Evolutionary conservation across 169 alveolate genomes (phyloP).

Genomic region (Toxoplasma gondii): DNA sequence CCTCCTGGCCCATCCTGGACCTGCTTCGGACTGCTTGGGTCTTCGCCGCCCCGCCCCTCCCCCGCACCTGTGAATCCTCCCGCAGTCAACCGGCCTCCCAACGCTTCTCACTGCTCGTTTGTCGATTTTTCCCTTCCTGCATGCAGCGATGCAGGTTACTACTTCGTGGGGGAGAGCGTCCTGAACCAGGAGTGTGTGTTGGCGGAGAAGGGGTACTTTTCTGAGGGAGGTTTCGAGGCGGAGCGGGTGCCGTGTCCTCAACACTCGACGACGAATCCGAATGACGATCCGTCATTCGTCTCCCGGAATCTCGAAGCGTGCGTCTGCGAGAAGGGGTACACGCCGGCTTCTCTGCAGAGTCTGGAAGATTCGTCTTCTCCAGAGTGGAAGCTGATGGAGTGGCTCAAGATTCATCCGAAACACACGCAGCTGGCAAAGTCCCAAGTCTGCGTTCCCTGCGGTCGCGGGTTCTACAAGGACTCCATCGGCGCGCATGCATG

Average conservation of each 20-base stretch:
- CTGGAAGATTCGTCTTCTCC: constrained; percentile 32
- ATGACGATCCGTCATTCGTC: not conserved
- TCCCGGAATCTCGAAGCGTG: constrained; percentile 45
- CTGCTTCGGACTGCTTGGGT: too few species aligned
- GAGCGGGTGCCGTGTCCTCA: constrained; percentile 52
- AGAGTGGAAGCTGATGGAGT: constrained; percentile 30
- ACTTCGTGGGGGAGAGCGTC: constrained; percentile 47
- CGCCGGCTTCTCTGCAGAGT: constrained; percentile 6
- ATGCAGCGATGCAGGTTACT: constrained; percentile 59
- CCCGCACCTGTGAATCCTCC: too few species aligned
- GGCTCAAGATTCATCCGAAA: constrained; percentile 29
- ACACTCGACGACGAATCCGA: constrained; percentile 47
- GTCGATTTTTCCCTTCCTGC: not conserved
- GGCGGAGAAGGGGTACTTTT: constrained; percentile 61
- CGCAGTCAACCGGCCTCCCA: too few species aligned
- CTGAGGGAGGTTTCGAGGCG: constrained; percentile 61
- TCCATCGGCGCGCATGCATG: constrained; percentile 40
- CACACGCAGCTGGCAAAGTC: not conserved
- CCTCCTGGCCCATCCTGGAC: too few species aligned
- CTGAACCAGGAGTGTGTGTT: constrained; percentile 35
- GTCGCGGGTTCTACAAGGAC: constrained; percentile 42
- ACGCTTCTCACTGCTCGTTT: too few species aligned
- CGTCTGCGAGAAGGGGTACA: constrained; percentile 56
- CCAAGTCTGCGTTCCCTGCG: constrained; percentile 64
- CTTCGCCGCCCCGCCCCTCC: too few species aligned